A percentile compares a stretch with the other conserved stretches of the same genome.
These are phyloP conservation scores for Colletotrichum eleusines DNA, from an alignment of 2,329 filamentous ascomycete species.

Conservation along the genomic window DNA sequence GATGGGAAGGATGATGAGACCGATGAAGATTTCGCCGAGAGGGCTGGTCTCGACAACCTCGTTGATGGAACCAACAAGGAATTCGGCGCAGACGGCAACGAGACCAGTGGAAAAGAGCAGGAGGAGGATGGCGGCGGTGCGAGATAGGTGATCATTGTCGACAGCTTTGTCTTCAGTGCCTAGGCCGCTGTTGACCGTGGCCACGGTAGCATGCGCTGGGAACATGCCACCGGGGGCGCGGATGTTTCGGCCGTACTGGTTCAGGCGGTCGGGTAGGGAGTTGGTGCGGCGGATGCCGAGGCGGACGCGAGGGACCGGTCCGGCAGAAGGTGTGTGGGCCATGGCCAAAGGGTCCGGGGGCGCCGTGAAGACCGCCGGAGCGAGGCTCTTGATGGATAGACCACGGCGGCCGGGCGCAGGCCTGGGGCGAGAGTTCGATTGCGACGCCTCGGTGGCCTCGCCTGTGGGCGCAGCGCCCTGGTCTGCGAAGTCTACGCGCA, in stretches of 20 bases:
- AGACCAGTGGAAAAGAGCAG: slow-evolving; percentile 73
- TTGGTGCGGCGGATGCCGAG: slow-evolving; percentile 79
- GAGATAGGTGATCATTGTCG: slow-evolving; percentile 62
- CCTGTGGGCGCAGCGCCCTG: slow-evolving; percentile 49
- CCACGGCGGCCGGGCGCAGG: slow-evolving; percentile 68
- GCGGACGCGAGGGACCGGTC: slow-evolving; percentile 67
- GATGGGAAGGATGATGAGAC: slow-evolving; percentile 78
- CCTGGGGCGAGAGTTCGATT: slow-evolving; percentile 47
- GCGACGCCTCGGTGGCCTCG: slow-evolving; percentile 44
- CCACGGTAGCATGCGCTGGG: slow-evolving; percentile 59
- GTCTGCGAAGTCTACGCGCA: slow-evolving; percentile 70
- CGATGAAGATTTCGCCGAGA: slow-evolving; percentile 76
- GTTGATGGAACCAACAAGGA: slow-evolving; percentile 76
- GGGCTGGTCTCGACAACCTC: slow-evolving; percentile 68
- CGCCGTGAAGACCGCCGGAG: slow-evolving; percentile 75
- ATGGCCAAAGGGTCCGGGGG: slow-evolving; percentile 43
- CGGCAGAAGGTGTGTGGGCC: slow-evolving; percentile 46
- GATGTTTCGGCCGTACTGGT: slow-evolving; percentile 51
- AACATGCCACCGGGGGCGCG: slow-evolving; percentile 65
- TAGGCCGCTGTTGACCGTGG: slow-evolving; percentile 49
- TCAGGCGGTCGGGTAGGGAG: slow-evolving; percentile 78
- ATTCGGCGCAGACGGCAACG: slow-evolving; percentile 77
- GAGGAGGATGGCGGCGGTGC: slow-evolving; percentile 69
- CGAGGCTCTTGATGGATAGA: slow-evolving; percentile 75
- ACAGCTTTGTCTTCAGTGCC: slow-evolving; percentile 48